Conservation (phyloP, 2,329 filamentous ascomycete genomes). For the Alternaria sp. region DNA sequence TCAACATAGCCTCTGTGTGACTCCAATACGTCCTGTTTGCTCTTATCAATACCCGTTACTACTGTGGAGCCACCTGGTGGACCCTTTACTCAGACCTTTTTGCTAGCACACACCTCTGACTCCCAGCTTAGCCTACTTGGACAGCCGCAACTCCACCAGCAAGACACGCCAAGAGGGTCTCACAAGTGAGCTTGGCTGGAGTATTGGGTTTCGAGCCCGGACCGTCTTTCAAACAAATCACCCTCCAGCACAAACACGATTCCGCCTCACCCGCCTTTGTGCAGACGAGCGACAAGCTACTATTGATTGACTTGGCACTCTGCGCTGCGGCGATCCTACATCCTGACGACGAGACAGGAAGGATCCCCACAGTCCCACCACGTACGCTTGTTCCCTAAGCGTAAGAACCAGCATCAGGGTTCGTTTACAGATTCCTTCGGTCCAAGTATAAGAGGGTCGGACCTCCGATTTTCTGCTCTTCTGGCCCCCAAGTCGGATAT, state of each 20-base stretch:
- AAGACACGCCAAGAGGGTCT: conserved; percentile 18
- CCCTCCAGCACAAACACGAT: conserved; percentile 20
- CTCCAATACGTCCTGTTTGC: neutral
- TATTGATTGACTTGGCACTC: conserved; percentile 18
- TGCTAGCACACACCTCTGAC: conserved; percentile 14
- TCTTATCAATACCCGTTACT: conserved; percentile 20
- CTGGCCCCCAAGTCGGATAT: conserved; percentile 1
- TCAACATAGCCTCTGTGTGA: neutral
- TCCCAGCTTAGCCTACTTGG: conserved; percentile 6
- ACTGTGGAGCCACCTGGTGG: conserved; percentile 25
- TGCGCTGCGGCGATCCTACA: conserved; percentile 8
- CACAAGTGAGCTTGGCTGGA: conserved; percentile 29
- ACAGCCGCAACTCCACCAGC: conserved; percentile 8
- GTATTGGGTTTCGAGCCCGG: conserved; percentile 32
- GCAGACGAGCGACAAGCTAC: conserved; percentile 10
- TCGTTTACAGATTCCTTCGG: conserved; percentile 6
- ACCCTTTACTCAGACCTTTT: conserved; percentile 21
- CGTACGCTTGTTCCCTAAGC: conserved; percentile 13
- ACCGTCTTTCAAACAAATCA: conserved; percentile 35
- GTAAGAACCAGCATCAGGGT: conserved; percentile 10
- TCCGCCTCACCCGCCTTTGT: conserved; percentile 15
- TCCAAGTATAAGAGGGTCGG: conserved; percentile 18
- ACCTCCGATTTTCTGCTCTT: conserved; percentile 15
- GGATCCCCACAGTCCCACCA: conserved; percentile 15
- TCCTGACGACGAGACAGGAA: conserved; percentile 2